Conservation (phyloP, 345 rosid species). For the Carallia brachiata region DNA sequence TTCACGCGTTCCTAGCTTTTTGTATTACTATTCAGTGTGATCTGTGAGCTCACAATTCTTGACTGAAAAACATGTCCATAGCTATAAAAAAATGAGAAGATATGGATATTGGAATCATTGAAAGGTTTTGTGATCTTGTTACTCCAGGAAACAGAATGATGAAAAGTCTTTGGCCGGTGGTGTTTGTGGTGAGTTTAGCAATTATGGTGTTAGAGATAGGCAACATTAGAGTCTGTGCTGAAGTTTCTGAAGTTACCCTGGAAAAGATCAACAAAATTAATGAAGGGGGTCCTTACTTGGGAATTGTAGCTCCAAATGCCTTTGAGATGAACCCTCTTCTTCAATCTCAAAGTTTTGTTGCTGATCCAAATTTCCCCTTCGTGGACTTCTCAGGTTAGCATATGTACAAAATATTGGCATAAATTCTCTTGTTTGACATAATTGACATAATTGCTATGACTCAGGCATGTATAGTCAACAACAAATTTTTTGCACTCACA, state of each 20-base stretch:
- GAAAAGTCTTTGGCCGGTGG: background rate
- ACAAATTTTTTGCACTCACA: no score
- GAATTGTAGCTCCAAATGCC: constrained; percentile 65
- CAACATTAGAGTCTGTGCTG: constrained; percentile 29
- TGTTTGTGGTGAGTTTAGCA: constrained; percentile 10
- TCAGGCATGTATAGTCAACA: no score
- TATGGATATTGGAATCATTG: no score
- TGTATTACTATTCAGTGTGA: no score
- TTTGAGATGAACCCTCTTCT: constrained; percentile 85
- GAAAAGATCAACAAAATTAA: constrained; percentile 36
- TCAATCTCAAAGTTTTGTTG: constrained; percentile 42
- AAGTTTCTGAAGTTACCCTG: constrained; percentile 19
- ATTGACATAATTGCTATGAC: no score
- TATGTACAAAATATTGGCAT: background rate
- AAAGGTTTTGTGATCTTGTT: background rate
- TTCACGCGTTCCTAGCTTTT: no score
- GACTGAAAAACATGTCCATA: no score
- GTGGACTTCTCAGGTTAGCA: constrained; percentile 54
- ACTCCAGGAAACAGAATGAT: background rate
- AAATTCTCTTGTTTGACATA: background rate
- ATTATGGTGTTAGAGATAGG: constrained; percentile 22
- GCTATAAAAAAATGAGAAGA: no score
- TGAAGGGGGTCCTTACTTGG: constrained; percentile 54
- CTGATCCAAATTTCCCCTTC: constrained; percentile 37
- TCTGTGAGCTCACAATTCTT: no score